Base-by-base conservation (phyloP, 495 filamentous ascomycete species). In the Umbilicaria muhlenbergii region DNA sequence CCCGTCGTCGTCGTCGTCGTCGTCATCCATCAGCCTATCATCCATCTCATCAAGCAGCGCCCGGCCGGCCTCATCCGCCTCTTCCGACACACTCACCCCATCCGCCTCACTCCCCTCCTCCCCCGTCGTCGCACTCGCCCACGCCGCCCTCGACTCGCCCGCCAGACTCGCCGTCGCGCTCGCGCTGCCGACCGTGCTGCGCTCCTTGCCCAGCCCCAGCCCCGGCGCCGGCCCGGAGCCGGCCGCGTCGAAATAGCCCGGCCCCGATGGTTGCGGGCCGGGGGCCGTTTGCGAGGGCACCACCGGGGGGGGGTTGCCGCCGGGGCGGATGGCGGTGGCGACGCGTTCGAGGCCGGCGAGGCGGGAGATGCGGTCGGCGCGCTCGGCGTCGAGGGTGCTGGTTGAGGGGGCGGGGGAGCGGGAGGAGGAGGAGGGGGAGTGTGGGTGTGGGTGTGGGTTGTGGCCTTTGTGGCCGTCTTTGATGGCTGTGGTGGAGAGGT, bases 331-430 rank as follows among this genome's bases (percentile, higher is more conserved):
- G 43, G 24, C 38, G 12, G 80, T 78, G 8, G 80, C 73, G 18
- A 94, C 78, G 16, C 81, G 75, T 53, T 88, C 85, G 32, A 94
- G 69, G 34, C 87, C 87, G 7, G 86, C 81, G 13, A 94, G 75
- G 19, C 87, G 84, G 32, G 85, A 91, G 56, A 94, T 93, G 51
- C 87, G 86, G 62, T 93, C 87, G 40, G 85, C 86, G 51, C 87
- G 86, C 60, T 94, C 87, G 42, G 86, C 86, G 48, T 91, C 86
- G 19, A 87, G 74, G 45, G 77, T 81, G 40, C 71, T 82, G 34
- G 71, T 70, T 6, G 78, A 82, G 19, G 19, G 2, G 19, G 19
- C 19, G 19, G 19, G 5, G 6, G 70, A 65, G 18, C 65, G 69
- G 14, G 69, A 67, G 13, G 63, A 51, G 17, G 67, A 64, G 11